These are phyloP conservation scores for Exsudoporus floridanus DNA, from an alignment of 1,284 basidiomycete genomes.

Conservation along the genomic window DNA sequence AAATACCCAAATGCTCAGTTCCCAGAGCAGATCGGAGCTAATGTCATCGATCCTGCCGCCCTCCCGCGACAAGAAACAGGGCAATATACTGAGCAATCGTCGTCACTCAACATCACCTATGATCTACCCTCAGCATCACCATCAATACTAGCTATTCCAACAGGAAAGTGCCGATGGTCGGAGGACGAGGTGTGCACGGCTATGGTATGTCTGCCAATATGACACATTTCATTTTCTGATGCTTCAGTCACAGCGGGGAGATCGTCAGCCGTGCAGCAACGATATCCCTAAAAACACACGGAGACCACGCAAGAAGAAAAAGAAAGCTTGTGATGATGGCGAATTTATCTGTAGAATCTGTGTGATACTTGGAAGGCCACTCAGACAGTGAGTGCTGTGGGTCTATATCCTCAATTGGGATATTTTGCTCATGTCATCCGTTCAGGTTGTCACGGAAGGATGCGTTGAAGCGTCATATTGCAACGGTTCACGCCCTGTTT, in stretches of 20 bases:
- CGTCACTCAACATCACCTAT: too few relatives aligned
- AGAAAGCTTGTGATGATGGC: not conserved
- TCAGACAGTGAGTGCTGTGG: not conserved
- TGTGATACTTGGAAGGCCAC: not conserved
- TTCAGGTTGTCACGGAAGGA: slow-evolving; percentile 9
- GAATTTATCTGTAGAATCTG: not conserved
- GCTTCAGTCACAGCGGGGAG: not conserved
- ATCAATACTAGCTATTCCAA: not conserved
- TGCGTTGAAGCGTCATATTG: slow-evolving; percentile 8
- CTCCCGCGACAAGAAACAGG: too few relatives aligned
- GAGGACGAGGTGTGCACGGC: not conserved
- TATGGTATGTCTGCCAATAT: not conserved
- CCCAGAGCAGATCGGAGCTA: too few relatives aligned
- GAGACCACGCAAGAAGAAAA: not conserved
- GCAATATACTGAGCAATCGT: too few relatives aligned
- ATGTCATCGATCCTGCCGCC: too few relatives aligned
- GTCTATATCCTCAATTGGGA: not conserved
- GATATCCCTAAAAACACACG: not conserved
- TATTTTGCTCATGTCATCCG: not conserved
- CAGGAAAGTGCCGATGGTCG: not conserved
- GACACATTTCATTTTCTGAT: not conserved
- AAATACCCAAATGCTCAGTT: too few relatives aligned
- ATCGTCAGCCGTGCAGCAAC: not conserved
- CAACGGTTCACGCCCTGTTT: not conserved
- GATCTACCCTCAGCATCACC: not conserved